Percentiles rank a stretch among this genome's conserved stretches.
Conservation (phyloP, 257 asterid genomes). For the Solanum gandarillasii region DNA sequence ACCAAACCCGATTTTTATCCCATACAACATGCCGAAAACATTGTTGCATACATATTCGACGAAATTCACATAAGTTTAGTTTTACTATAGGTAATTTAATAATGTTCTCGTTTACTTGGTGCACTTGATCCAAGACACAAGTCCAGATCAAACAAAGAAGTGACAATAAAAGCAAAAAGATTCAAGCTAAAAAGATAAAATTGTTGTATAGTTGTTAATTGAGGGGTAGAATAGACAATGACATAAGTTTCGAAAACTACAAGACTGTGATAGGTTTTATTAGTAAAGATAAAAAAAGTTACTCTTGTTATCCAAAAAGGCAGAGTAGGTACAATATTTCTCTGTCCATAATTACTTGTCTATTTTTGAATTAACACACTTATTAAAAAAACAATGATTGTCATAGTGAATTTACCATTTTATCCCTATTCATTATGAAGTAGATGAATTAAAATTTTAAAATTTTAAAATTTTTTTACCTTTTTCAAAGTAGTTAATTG, state of each 20-base stretch:
- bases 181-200: not conserved
- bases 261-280: not conserved
- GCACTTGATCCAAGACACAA: not conserved
- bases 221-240: conserved; percentile 6
- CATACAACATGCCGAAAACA: not conserved
- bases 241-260: not conserved
- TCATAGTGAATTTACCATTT: no score
- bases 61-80: not conserved
- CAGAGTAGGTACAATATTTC: no score
- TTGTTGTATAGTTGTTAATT: not conserved
- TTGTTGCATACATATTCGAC: not conserved
- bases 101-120: not conserved
- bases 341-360: no score
- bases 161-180: not conserved
- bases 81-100: not conserved
- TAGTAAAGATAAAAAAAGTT: not conserved
- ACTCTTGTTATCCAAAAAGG: not conserved
- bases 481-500: no score
- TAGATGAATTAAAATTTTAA: no score
- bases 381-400: no score
- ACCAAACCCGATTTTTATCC: not conserved
- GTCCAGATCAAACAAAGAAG: not conserved
- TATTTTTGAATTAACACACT: no score
- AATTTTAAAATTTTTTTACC: no score
- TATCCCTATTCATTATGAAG: no score